Conservation (phyloP, 495 filamentous ascomycete genomes). For the Trichoderma asperelloides region DNA sequence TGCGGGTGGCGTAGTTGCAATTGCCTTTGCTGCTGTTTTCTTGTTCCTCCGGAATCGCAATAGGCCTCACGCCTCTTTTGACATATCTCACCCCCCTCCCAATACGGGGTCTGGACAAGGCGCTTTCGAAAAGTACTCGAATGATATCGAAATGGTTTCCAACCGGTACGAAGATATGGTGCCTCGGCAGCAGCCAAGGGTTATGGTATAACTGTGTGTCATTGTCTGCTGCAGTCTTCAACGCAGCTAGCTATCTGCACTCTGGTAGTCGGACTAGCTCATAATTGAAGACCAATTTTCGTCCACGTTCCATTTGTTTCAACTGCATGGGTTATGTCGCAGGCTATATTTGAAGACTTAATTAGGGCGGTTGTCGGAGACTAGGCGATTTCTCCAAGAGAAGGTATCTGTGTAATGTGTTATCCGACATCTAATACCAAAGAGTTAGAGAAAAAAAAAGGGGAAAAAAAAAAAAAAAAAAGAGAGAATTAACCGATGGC, state of each 20-base stretch:
- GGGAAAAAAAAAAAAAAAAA: no score
- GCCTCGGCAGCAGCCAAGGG: constrained; percentile 29
- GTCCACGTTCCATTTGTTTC: not conserved
- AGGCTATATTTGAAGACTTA: not conserved
- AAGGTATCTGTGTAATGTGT: not conserved
- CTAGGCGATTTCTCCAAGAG: not conserved
- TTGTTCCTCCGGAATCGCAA: constrained; percentile 25
- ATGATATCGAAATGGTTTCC: constrained; percentile 32
- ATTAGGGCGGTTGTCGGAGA: not conserved
- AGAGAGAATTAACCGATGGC: not conserved
- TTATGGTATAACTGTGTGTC: constrained; percentile 29
- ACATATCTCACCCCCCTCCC: constrained; percentile 33
- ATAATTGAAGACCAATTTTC: not conserved
- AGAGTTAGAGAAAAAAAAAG: no score
- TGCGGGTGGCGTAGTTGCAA: constrained; percentile 23
- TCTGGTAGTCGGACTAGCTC: constrained; percentile 2
- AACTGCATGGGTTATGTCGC: not conserved
- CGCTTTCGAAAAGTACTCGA: constrained; percentile 18
- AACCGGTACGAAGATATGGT: constrained; percentile 40
- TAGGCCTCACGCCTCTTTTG: constrained; percentile 16
- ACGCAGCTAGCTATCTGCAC: not conserved
- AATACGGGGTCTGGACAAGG: not conserved
- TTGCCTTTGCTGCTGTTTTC: constrained; percentile 21
- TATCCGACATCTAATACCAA: not conserved
- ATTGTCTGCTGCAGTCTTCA: not conserved